These are phyloP conservation scores for Aspergillus chevalieri DNA, from an alignment of 2,329 filamentous ascomycete species.

Conservation along the genomic window DNA sequence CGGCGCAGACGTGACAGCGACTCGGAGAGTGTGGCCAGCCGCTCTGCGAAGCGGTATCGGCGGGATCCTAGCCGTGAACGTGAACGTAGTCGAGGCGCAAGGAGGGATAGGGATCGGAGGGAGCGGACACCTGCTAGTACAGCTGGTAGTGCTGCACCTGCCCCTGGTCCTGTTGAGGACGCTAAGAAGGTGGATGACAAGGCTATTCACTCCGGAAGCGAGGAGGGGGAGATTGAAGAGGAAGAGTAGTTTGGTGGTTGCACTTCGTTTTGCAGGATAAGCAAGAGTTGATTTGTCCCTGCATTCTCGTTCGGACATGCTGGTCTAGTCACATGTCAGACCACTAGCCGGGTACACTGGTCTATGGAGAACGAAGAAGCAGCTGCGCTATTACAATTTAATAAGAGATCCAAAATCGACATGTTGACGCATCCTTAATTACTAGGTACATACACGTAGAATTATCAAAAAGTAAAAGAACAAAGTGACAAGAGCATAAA, in stretches of 20 bases:
- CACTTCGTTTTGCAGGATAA: not conserved
- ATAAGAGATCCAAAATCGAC: too few species aligned
- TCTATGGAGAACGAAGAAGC: too few species aligned
- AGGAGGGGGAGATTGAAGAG: constrained; percentile 90
- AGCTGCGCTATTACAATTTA: too few species aligned
- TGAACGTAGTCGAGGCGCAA: constrained; percentile 34
- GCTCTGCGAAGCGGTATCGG: constrained; percentile 55
- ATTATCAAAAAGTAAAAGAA: too few species aligned
- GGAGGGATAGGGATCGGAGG: constrained; percentile 53
- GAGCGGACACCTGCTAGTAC: constrained; percentile 20
- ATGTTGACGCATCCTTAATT: too few species aligned
- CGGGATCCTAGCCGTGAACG: constrained; percentile 34
- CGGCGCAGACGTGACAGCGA: constrained; percentile 69
- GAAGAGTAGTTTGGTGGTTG: constrained; percentile 47
- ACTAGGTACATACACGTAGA: too few species aligned
- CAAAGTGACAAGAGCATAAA: too few species aligned
- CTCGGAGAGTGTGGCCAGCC: constrained; percentile 54
- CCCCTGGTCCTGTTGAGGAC: constrained; percentile 18
- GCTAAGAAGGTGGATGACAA: constrained; percentile 39
- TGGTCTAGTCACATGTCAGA: too few species aligned
- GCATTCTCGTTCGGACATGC: too few species aligned
- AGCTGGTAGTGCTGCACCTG: not conserved
- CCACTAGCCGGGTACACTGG: too few species aligned
- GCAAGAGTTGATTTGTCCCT: too few species aligned
- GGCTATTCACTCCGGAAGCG: constrained; percentile 73